phyloP scores from a whole-genome alignment of 2,329 filamentous ascomycete species.

The Rhinocladiella similis region DNA sequence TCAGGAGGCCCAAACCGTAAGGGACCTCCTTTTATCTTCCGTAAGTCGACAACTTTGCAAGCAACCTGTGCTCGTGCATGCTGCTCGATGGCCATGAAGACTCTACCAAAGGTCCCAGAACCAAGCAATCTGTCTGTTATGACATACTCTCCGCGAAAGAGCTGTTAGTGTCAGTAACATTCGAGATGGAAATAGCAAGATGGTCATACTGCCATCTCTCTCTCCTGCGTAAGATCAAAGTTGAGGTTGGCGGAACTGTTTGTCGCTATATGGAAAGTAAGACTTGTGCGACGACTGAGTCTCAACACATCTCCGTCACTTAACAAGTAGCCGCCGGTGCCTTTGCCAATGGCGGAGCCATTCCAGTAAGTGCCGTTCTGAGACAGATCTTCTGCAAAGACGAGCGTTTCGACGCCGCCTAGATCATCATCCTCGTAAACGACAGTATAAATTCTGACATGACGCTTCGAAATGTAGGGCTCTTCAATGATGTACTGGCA shows the following conservation, averaged over 20 bases:
- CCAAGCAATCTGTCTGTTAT: conserved; percentile 44
- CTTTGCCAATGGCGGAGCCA: conserved; percentile 35
- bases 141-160: conserved; percentile 35
- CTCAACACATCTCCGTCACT: conserved; percentile 40
- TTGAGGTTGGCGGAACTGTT: conserved; percentile 1
- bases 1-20: conserved; percentile 10
- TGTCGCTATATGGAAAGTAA: conserved; percentile 27
- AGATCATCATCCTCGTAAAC: conserved; percentile 42
- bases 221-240: conserved; percentile 34
- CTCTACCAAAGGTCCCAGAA: conserved; percentile 43
- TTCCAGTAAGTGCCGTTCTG: conserved; percentile 44
- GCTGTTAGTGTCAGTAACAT: conserved; percentile 29
- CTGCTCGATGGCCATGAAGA: conserved; percentile 44
- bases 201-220: conserved; percentile 38
- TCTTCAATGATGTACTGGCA: conserved; percentile 39
- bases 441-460: conserved; percentile 46
- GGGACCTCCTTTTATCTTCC: conserved; percentile 27
- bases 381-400: conserved; percentile 47
- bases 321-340: conserved; percentile 38
- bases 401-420: conserved; percentile 39
- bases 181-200: neutral
- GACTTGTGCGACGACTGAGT: conserved; percentile 29
- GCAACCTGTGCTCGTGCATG: conserved; percentile 39
- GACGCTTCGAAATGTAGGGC: conserved; percentile 40
- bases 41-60: conserved; percentile 47